Conservation (phyloP, 441 rosid species). For the Bruguiera hainesii region DNA sequence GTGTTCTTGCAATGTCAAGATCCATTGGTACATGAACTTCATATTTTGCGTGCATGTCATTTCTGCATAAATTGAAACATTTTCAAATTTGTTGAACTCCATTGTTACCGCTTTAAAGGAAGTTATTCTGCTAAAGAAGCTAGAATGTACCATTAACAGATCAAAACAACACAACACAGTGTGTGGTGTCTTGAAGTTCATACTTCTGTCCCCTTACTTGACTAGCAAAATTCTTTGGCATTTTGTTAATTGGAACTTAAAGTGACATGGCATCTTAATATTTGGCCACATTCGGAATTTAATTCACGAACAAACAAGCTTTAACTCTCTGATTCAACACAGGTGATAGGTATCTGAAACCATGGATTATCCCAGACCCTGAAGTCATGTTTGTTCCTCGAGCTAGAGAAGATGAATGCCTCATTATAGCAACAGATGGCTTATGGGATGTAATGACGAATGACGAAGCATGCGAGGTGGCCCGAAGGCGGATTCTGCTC, state of each 20-base stretch:
- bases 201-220: too few relatives aligned
- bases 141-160: neutral
- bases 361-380: slow-evolving; percentile 79
- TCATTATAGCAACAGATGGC: slow-evolving; percentile 79
- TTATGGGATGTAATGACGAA: slow-evolving; percentile 85
- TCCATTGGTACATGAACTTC: slow-evolving; percentile 57
- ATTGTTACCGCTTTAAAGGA: neutral
- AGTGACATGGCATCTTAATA: too few relatives aligned
- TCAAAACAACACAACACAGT: neutral
- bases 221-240: too few relatives aligned
- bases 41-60: neutral
- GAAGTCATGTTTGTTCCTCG: slow-evolving; percentile 77
- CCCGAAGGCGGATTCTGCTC: slow-evolving; percentile 54
- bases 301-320: neutral
- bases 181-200: neutral
- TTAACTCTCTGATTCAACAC: slow-evolving; percentile 7
- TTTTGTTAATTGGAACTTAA: too few relatives aligned
- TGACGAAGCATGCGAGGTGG: slow-evolving; percentile 77
- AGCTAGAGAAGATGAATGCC: slow-evolving; percentile 76
- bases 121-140: neutral
- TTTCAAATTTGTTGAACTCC: neutral
- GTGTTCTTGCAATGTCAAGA: slow-evolving; percentile 91
- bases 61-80: neutral
- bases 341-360: slow-evolving; percentile 85
- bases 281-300: neutral